Base-by-base conservation (phyloP, 495 filamentous ascomycete genomes). In the Penicillium turbatum region DNA sequence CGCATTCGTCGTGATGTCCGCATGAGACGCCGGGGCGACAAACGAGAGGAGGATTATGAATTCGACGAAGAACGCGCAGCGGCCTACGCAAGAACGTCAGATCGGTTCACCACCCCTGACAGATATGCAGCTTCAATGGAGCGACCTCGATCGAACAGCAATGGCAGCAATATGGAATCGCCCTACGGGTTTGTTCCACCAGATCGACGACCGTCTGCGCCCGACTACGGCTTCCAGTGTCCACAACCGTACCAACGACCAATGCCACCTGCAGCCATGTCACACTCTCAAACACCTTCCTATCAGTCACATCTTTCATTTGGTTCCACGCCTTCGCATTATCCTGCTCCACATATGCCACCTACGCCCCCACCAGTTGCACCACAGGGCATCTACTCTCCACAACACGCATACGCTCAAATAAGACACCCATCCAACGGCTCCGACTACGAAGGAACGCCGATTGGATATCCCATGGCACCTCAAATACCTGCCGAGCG, bases 1-100 rank as follows among this genome's bases (percentile, higher is more conserved):
- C 87, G 93, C 24, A 98, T 98, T 62, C 83, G 93, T 55, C 88
- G 93, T 56, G 93, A 98, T 79, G 93, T 98, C 13, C 85, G 93
- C 39, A 98, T 98, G 93, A 86, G 93, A 69, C 83, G 92, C 53
- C 85, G 90, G 19, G 88, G 91, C 29, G 82, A 82, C 54, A 90
- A 95, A 77, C 65, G 67, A 13, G 79, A 84, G 40, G 79, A 82
- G 35, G 82, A 83, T 32, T 86, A 74, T 36, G 82, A 85, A 29
- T 82, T 80, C 51, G 81, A 86, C 40, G 85, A 86, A 34, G 86
- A 89, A 3, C 82, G 87, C 43, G 38, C 56, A 2, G 59, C 59
- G 8, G 64, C 74, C 4, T 81, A 82, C 55, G 72, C 80, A 29
- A 77, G 82, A 27, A 76, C 79, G 2, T 81, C 85, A 1, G 86